Base-by-base conservation (phyloP, 306 rosid genomes). In the Acmispon strigosus region DNA sequence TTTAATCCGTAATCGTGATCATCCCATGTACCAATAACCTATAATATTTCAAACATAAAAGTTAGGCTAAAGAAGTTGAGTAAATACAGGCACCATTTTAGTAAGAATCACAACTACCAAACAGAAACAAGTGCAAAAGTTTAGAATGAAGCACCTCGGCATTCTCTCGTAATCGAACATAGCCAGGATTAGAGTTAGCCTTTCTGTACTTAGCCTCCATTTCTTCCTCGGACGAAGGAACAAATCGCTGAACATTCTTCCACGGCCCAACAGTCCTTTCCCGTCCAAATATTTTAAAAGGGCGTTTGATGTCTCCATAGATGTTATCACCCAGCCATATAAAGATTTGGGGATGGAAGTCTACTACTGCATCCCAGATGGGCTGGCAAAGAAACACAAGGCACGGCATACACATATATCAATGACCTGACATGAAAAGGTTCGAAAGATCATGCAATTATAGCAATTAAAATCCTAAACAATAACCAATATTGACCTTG, bases 1-100 rank as follows among this genome's bases (percentile, higher is more conserved):
- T 88, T 91, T 72, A 91, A 80, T 77, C 97, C 97, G 76, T 88
- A 88, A 82, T 91, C 97, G 47, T 88, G 97, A 75, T 91, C 96
- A 80, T 91, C 97, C 97, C 97, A 91, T 37, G 90, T 87, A 48
- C 97, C 97, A 72, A 91, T 77, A 69, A 90, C 91, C 93, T 90
- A 79, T 57, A 69, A 47, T 73, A 82, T 76, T 54, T 49, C 73
- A 66, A 75, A 32, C 62, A 49, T 48, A 53, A 43, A 54, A 66
- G 75, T 82, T 66, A 64, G 69, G 65, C 64, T 58, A 34, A 27
- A 73, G 70, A 36, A 16, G 57, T 14, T 15, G 9, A 76, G 62
- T 11, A 60, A 71, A 63, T 48, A 59, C 0, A 50, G 32, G 16
- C 36, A 50, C 22, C 75, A 18, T 20, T 52, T 62, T 34, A 67